Evolutionary conservation across 2,329 filamentous ascomycete genomes (phyloP).

Genomic region (Trichophyton rubrum): DNA sequence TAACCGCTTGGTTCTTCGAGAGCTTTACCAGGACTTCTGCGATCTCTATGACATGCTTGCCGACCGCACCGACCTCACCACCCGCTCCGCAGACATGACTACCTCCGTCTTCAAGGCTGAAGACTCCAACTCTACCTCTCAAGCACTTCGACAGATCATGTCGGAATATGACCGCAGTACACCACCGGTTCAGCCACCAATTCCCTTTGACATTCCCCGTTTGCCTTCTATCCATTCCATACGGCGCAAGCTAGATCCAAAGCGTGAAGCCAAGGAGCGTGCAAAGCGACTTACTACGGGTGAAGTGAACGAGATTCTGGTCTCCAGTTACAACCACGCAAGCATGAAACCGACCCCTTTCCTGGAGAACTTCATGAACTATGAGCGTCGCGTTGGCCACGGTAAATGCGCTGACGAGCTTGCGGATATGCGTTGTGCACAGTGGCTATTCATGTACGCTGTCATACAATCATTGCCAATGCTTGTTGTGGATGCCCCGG

Average conservation of each 20-base stretch:
- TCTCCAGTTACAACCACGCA: slow-evolving; percentile 69
- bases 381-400: slow-evolving; percentile 33
- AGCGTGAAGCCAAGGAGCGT: slow-evolving; percentile 61
- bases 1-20: slow-evolving; percentile 68
- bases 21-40: slow-evolving; percentile 75
- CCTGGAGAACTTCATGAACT: slow-evolving; percentile 37
- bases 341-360: slow-evolving; percentile 41
- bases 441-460: slow-evolving; percentile 41
- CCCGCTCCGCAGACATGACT: slow-evolving; percentile 59
- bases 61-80: slow-evolving; percentile 65
- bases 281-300: slow-evolving; percentile 63
- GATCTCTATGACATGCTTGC: slow-evolving; percentile 79
- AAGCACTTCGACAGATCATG: slow-evolving; percentile 65
- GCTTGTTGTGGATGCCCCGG: slow-evolving; percentile 38
- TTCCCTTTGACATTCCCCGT: slow-evolving; percentile 78
- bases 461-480: slow-evolving; percentile 39
- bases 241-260: slow-evolving; percentile 53
- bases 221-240: slow-evolving; percentile 58
- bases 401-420: slow-evolving; percentile 36
- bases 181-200: slow-evolving; percentile 77
- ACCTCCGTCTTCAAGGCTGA: slow-evolving; percentile 41
- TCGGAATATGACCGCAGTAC: slow-evolving; percentile 81
- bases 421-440: slow-evolving; percentile 36
- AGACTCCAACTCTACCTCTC: slow-evolving; percentile 43
- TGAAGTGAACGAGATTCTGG: slow-evolving; percentile 64